Conservation (phyloP, 2,329 filamentous ascomycete genomes). For the Penicillium griseofulvum region DNA sequence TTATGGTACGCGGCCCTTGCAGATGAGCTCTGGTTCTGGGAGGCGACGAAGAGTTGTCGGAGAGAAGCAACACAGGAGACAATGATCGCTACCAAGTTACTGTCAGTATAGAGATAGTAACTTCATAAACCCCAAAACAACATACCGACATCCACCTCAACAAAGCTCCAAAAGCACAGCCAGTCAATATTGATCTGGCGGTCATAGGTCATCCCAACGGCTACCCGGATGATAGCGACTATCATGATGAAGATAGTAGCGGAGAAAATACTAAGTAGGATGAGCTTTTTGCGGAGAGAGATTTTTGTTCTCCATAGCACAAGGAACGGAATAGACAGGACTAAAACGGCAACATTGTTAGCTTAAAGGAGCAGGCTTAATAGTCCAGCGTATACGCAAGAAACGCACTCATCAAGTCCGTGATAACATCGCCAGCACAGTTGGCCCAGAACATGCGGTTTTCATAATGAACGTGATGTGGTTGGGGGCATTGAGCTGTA, state of each 20-base stretch:
- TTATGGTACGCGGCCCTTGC: neutral
- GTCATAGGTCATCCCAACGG: constrained; percentile 8
- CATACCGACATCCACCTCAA: constrained; percentile 17
- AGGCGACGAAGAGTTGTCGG: constrained; percentile 15
- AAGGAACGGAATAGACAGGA: constrained; percentile 18
- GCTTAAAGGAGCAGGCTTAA: neutral
- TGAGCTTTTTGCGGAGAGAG: constrained; percentile 11
- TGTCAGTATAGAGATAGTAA: neutral
- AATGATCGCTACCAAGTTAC: constrained; percentile 8
- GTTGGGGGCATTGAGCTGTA: constrained; percentile 11
- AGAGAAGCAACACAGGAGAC: constrained; percentile 17
- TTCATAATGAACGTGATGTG: constrained; percentile 15
- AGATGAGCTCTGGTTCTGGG: constrained; percentile 5
- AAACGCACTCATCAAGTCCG: constrained; percentile 17
- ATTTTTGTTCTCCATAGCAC: constrained; percentile 16
- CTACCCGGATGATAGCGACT: constrained; percentile 16
- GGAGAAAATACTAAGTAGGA: constrained; percentile 18
- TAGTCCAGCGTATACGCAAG: neutral
- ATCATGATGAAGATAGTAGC: constrained; percentile 17
- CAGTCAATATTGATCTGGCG: constrained; percentile 16
- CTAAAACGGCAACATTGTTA: neutral
- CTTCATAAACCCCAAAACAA: neutral
- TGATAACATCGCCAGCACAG: constrained; percentile 16
- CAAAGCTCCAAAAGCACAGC: constrained; percentile 20
- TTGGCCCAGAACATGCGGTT: constrained; percentile 18